Percentiles rank a stretch among this genome's conserved stretches.
phyloP scores from a whole-genome alignment of 352 stramenopile genomes.

The Phytophthora crassamura region DNA sequence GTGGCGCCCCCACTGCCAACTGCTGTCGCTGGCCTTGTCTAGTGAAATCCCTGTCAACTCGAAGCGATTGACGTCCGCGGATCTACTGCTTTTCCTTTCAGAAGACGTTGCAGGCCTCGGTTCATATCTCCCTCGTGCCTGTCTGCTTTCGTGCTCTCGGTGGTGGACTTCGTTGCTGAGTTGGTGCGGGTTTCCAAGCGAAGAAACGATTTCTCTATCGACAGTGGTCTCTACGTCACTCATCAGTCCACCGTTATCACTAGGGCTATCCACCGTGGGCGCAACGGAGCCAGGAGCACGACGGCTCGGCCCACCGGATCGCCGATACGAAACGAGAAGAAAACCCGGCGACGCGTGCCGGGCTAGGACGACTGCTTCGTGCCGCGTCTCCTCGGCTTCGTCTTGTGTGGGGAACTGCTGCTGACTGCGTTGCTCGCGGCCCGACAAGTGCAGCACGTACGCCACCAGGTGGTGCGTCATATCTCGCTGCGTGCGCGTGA shows the following conservation, averaged over 20 bases:
- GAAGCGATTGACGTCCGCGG: too few relatives aligned
- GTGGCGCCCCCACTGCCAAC: background rate
- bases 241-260: background rate
- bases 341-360: constrained; percentile 31
- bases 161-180: too few relatives aligned
- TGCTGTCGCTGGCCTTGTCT: background rate
- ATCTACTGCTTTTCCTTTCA: too few relatives aligned
- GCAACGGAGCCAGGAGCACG: background rate
- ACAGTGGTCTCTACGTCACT: background rate
- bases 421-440: background rate
- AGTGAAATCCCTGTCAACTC: too few relatives aligned
- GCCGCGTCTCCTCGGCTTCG: background rate
- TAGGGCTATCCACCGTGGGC: background rate
- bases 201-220: too few relatives aligned
- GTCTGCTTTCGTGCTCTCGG: too few relatives aligned
- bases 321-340: constrained; percentile 37
- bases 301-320: constrained; percentile 4
- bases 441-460: constrained; percentile 32
- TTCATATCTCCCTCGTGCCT: too few relatives aligned
- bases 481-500: constrained; percentile 38
- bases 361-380: constrained; percentile 12
- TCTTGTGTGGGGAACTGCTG: background rate
- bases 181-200: too few relatives aligned
- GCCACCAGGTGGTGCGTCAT: constrained; percentile 41
- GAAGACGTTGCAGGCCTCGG: too few relatives aligned